phyloP scores from a whole-genome alignment of 768 basidiomycete species.

The Amanita molliuscula region DNA sequence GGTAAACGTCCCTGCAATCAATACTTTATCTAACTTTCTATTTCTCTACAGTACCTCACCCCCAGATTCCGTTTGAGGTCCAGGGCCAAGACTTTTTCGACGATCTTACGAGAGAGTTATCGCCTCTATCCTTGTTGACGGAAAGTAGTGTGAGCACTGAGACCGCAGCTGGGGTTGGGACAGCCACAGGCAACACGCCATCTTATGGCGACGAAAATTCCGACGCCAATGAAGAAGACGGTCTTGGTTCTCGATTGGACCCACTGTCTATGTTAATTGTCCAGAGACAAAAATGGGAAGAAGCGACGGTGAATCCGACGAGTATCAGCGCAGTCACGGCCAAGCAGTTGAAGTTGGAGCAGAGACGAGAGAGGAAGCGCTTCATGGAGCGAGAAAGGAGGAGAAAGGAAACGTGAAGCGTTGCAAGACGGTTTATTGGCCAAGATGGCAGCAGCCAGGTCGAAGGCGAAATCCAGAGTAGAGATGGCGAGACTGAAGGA shows the following conservation, averaged over 20 bases:
- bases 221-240: too few relatives aligned
- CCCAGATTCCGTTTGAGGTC: background rate
- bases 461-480: background rate
- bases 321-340: background rate
- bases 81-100: background rate
- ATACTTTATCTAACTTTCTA: background rate
- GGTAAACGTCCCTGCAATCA: background rate
- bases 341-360: background rate
- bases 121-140: slow-evolving; percentile 5
- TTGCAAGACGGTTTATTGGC: background rate
- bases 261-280: background rate
- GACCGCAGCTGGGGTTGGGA: background rate
- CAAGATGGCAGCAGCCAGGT: background rate
- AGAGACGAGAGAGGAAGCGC: background rate
- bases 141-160: background rate
- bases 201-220: too few relatives aligned
- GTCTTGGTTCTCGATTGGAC: too few relatives aligned
- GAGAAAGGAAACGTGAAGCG: background rate
- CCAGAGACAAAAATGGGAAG: background rate
- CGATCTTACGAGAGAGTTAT: background rate
- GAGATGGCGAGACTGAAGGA: background rate
- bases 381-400: background rate
- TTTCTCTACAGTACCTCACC: background rate
- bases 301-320: background rate
- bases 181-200: background rate